Conservation (phyloP, 2,329 filamentous ascomycete species). For the Aspergillus amoenus region DNA sequence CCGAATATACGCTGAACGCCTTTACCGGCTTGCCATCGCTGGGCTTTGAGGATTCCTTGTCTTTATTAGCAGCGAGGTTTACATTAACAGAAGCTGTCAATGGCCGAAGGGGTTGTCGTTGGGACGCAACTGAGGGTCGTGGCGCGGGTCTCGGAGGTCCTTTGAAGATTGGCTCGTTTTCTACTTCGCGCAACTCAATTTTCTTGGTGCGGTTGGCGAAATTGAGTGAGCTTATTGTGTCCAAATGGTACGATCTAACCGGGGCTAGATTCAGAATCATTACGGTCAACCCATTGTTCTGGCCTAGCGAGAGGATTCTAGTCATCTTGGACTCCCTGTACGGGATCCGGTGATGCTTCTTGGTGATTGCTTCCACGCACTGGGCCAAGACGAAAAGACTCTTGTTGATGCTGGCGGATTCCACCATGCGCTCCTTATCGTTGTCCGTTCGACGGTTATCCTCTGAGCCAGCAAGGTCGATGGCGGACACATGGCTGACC, state of each 20-base stretch:
- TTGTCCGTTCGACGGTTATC: conserved; percentile 95
- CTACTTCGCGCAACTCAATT: conserved; percentile 91
- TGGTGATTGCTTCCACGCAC: conserved; percentile 91
- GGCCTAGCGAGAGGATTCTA: conserved; percentile 82
- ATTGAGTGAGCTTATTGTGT: conserved; percentile 89
- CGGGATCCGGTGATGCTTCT: conserved; percentile 72
- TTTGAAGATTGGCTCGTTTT: conserved; percentile 90
- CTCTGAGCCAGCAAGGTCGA: conserved; percentile 92
- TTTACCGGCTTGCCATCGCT: conserved; percentile 72
- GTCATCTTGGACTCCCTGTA: conserved; percentile 98
- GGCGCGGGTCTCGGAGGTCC: conserved; percentile 61
- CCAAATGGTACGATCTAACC: conserved; percentile 86
- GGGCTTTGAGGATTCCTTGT: conserved; percentile 52
- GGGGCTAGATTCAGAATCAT: conserved; percentile 97
- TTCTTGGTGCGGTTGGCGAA: conserved; percentile 95
- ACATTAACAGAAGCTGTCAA: conserved; percentile 74
- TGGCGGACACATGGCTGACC: conserved; percentile 85
- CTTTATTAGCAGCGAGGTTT: conserved; percentile 58
- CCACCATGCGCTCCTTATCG: conserved; percentile 85
- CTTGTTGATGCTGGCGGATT: conserved; percentile 97
- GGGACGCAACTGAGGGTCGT: conserved; percentile 42
- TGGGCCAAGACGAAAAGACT: conserved; percentile 91
- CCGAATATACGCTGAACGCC: conserved; percentile 82
- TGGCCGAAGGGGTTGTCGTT: conserved; percentile 75
- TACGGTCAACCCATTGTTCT: conserved; percentile 91